A percentile compares a stretch with the other conserved stretches of the same genome.
These are phyloP conservation scores for Penstemon newberryi DNA, from an alignment of 257 asterid genomes.

Conservation along the genomic window DNA sequence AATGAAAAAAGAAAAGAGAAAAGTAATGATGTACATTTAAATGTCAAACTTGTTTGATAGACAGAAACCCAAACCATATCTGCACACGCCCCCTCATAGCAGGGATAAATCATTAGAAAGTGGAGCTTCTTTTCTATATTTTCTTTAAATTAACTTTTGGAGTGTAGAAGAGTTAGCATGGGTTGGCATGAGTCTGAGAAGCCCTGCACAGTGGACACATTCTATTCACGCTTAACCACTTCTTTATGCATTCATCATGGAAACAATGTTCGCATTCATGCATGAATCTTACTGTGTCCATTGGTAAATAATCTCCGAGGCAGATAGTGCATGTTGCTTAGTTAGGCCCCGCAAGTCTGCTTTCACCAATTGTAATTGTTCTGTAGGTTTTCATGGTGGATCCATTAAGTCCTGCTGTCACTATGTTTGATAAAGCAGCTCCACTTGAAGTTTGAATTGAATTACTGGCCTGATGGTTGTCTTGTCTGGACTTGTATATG, in stretches of 20 bases:
- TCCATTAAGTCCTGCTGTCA: constrained; percentile 25
- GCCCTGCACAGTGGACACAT: constrained; percentile 29
- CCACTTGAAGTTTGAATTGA: constrained; percentile 22
- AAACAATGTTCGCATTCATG: constrained; percentile 45
- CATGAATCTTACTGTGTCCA: constrained; percentile 39
- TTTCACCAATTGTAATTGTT: constrained; percentile 29
- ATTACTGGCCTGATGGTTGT: constrained; percentile 2
- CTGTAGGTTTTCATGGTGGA: constrained; percentile 32
- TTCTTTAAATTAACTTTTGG: too few species aligned
- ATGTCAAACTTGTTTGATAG: too few species aligned
- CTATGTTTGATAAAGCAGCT: constrained; percentile 25
- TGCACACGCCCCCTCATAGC: too few species aligned
- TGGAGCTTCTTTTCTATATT: too few species aligned
- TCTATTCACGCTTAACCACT: constrained; percentile 36
- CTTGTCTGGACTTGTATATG: constrained; percentile 14
- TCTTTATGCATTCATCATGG: constrained; percentile 44
- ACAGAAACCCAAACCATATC: too few species aligned
- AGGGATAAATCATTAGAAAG: too few species aligned
- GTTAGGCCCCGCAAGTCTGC: constrained; percentile 24
- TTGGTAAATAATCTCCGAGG: constrained; percentile 35
- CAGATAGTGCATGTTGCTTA: constrained; percentile 42
- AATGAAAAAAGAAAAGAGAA: too few species aligned
- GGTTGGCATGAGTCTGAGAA: too few species aligned
- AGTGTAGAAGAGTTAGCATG: too few species aligned
- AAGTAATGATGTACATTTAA: too few species aligned